These are phyloP conservation scores for Suillus sp. DNA, from an alignment of 768 basidiomycete species.

Conservation along the genomic window DNA sequence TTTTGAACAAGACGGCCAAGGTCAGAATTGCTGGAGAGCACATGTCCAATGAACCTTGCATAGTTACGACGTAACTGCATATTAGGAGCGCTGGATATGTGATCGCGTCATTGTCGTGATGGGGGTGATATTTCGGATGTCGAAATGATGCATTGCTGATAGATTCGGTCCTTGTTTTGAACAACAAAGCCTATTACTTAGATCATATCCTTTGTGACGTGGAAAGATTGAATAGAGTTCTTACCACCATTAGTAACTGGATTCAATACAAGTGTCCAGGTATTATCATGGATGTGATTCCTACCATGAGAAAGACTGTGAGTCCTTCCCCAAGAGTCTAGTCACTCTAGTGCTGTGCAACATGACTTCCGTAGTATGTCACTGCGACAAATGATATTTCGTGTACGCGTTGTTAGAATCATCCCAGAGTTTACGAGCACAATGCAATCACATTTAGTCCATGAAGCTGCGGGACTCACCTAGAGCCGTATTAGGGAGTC, in stretches of 20 bases:
- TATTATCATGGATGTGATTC: slow-evolving; percentile 6
- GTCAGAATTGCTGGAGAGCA: no score
- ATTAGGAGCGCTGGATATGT: neutral
- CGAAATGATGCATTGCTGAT: neutral
- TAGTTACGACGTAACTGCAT: neutral
- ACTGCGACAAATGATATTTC: neutral
- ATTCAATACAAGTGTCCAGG: slow-evolving; percentile 12
- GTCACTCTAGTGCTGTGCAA: neutral
- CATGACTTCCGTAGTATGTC: neutral
- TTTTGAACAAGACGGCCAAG: neutral
- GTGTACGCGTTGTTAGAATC: neutral
- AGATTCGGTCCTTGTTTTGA: neutral
- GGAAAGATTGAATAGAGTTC: neutral
- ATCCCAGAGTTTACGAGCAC: neutral
- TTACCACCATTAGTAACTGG: neutral
- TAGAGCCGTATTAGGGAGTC: neutral
- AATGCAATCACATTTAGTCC: neutral
- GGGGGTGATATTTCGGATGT: neutral
- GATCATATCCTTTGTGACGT: neutral
- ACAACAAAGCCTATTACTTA: neutral
- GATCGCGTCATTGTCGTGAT: neutral
- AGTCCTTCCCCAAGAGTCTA: neutral
- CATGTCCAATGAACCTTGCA: neutral
- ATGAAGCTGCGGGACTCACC: neutral
- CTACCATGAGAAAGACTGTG: neutral